Evolutionary conservation across 768 basidiomycete genomes (phyloP).

Genomic region (Porphyrellus cyaneotinctus): DNA sequence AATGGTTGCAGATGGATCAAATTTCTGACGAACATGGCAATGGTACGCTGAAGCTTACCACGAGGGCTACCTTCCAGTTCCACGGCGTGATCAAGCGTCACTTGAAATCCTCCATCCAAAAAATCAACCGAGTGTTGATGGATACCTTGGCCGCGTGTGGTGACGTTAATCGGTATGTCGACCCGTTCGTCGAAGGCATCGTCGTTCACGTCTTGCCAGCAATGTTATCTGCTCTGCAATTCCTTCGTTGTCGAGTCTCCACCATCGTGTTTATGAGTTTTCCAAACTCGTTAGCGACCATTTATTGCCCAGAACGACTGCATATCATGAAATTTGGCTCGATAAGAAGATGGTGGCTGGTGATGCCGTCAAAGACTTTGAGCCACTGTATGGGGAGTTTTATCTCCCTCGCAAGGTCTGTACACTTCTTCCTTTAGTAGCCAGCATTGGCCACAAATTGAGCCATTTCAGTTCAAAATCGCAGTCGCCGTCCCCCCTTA

Average conservation of each 20-base stretch:
- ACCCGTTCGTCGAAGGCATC: not conserved
- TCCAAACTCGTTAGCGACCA: slow-evolving; percentile 79
- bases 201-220: slow-evolving; percentile 37
- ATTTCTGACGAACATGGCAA: slow-evolving; percentile 95
- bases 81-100: slow-evolving; percentile 98
- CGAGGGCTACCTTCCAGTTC: slow-evolving; percentile 98
- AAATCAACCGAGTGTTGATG: slow-evolving; percentile 83
- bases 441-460: not conserved
- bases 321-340: slow-evolving; percentile 99
- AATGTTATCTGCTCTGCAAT: slow-evolving; percentile 92
- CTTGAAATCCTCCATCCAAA: slow-evolving; percentile 93
- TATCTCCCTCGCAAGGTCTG: slow-evolving; percentile 92
- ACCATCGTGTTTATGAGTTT: slow-evolving; percentile 79
- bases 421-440: slow-evolving; percentile 4
- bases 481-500: slow-evolving; percentile 94
- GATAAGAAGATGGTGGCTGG: slow-evolving; percentile 96
- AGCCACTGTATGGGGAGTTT: slow-evolving; percentile 96
- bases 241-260: slow-evolving; percentile 83
- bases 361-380: slow-evolving; percentile 89
- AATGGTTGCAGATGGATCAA: slow-evolving; percentile 95
- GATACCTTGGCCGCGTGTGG: slow-evolving; percentile 98
- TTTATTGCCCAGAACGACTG: slow-evolving; percentile 84
- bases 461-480: slow-evolving; percentile 77
- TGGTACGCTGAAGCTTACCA: slow-evolving; percentile 95
- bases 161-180: slow-evolving; percentile 83